Percentiles rank a stretch among this genome's conserved stretches.
Conservation (phyloP, 2,329 filamentous ascomycete species). For the Huntiella decipiens region DNA sequence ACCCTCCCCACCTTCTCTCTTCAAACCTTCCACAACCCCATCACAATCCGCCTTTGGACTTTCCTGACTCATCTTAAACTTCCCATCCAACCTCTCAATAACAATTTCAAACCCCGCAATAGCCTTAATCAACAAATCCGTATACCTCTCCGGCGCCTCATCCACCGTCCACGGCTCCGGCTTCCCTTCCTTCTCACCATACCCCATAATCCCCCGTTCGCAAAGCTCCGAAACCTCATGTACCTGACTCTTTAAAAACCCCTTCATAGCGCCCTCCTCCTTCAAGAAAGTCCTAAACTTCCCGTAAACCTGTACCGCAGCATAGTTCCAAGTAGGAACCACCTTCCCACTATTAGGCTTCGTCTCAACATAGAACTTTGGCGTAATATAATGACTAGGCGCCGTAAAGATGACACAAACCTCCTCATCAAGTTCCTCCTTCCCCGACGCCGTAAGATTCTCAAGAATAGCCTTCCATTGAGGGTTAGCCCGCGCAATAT, state of each 20-base stretch:
- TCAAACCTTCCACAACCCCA: constrained; percentile 39
- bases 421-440: constrained; percentile 27
- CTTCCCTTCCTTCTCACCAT: constrained; percentile 20
- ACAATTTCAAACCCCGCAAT: constrained; percentile 43
- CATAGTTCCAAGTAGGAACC: constrained; percentile 54
- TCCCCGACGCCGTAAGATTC: constrained; percentile 15
- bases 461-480: constrained; percentile 43
- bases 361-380: constrained; percentile 47
- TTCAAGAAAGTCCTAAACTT: constrained; percentile 34
- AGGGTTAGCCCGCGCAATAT: constrained; percentile 43
- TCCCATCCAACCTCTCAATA: constrained; percentile 36
- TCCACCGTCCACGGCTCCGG: constrained; percentile 33
- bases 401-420: constrained; percentile 45
- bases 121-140: constrained; percentile 36
- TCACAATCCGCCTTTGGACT: constrained; percentile 29
- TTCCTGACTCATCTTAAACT: constrained; percentile 52
- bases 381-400: constrained; percentile 45
- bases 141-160: constrained; percentile 36
- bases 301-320: constrained; percentile 45
- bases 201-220: constrained; percentile 38
- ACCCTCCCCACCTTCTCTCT: neutral
- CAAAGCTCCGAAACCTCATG: constrained; percentile 29
- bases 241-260: constrained; percentile 33
- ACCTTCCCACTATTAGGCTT: constrained; percentile 47
- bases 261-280: constrained; percentile 21